Evolutionary conservation across 768 basidiomycete genomes (phyloP), one percentile per base, ranked within the genome.

Genomic region (Macrolepiota fuliginosa): DNA sequence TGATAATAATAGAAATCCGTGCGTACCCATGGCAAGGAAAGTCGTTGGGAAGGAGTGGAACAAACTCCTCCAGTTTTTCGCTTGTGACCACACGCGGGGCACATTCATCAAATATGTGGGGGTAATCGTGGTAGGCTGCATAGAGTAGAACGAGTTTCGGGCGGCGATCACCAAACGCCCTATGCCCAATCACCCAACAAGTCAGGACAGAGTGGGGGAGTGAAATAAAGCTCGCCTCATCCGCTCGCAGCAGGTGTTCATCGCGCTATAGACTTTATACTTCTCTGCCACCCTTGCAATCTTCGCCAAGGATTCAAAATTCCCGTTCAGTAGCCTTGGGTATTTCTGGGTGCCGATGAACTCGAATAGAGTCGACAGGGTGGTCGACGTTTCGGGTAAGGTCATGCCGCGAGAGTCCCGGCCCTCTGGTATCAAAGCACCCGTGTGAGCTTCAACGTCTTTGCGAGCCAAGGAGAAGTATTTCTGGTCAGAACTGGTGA

Each of bases 301-400:
- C 11, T 45, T 36, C 2, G 56, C 52, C 17, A 65, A 54, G n/a
- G 57, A 29, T 7, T 63, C 57, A 39, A 63, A 63, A 2, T 39
- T 35, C 25, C 56, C 52, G 17, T 54, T 56, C 3, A 56, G 22
- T 11, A 65, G 45, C 9, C n/a, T 56, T 2, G 63, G 66, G 12
- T 64, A 58, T 3, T 39, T 46, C 10, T 53, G 32, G 4, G 66
- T 47, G 35, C 65, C 65, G 24, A 68, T 53, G 49, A 64, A 69
- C 45, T 53, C 49, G 49, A 69, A 68, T 2, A 69, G 62, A 6
- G 63, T 37, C 39, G 61, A 59, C 22, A 69, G 64, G 17, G 56
- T 63, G 15, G 24, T 51, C 3, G 64, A 56, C 10, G 29, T 53
- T 36, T 69, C 69, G 2, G 56, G n/a, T 11, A 67, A 50, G 22